phyloP scores from a whole-genome alignment of 352 stramenopile genomes.

The Globisporangium orthogonon region DNA sequence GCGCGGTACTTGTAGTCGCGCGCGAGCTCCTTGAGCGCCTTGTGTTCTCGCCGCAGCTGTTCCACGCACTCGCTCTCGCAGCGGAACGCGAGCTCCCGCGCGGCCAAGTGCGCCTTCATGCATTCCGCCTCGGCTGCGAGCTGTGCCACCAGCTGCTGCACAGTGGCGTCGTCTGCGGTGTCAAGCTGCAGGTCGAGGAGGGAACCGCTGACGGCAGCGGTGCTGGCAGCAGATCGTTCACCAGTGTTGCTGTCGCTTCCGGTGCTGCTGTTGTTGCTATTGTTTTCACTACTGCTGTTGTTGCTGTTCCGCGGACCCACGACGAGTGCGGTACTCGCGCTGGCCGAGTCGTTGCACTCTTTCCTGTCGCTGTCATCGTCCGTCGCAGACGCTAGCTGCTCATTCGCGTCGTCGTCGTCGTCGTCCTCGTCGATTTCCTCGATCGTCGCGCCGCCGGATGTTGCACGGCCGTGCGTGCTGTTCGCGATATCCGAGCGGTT shows the following conservation, averaged over 20 bases:
- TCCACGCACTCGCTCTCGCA: conserved; percentile 20
- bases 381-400: not conserved
- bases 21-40: conserved; percentile 24
- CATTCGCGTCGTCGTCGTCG: not conserved
- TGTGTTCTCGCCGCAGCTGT: conserved; percentile 32
- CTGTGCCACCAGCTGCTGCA: conserved; percentile 26
- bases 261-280: not conserved
- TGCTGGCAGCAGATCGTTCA: not conserved
- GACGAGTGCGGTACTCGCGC: not conserved
- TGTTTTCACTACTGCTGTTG: not conserved
- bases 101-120: conserved; percentile 29
- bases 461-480: too few species aligned
- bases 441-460: not conserved
- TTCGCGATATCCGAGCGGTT: not conserved
- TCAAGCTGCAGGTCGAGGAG: conserved; percentile 3
- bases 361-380: not conserved
- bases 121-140: conserved; percentile 19
- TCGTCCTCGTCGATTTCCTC: conserved; percentile 14
- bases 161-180: conserved; percentile 14
- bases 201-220: too few species aligned
- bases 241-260: not conserved
- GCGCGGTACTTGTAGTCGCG: conserved; percentile 32
- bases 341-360: not conserved
- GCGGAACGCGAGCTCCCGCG: conserved; percentile 26
- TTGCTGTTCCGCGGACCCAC: not conserved